A percentile compares a stretch with the other conserved stretches of the same genome.
These are phyloP conservation scores for Boletellus deceptivus DNA, from an alignment of 1,284 basidiomycete genomes.

Conservation along the genomic window DNA sequence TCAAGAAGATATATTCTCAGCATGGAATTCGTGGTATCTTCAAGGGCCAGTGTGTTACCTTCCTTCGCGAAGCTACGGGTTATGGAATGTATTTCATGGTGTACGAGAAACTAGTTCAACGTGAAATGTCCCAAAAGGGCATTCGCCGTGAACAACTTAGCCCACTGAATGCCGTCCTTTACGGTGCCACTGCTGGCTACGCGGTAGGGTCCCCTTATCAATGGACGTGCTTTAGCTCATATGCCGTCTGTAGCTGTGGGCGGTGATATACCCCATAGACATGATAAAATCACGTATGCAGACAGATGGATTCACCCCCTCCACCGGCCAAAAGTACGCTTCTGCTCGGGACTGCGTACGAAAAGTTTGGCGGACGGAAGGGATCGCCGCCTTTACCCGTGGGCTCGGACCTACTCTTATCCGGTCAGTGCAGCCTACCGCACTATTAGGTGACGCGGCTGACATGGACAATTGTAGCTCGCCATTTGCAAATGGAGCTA, in stretches of 20 bases:
- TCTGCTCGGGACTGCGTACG: constrained; percentile 81
- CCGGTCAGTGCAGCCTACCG: constrained; percentile 49
- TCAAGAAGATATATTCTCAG: constrained; percentile 72
- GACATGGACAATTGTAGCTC: constrained; percentile 47
- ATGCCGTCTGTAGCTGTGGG: constrained; percentile 62
- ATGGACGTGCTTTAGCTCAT: neutral
- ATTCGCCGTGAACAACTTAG: constrained; percentile 75
- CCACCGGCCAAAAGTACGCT: constrained; percentile 77
- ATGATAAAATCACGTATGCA: constrained; percentile 96
- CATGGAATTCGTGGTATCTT: constrained; percentile 85
- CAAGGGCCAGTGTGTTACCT: constrained; percentile 90
- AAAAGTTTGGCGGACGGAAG: constrained; percentile 81
- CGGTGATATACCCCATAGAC: constrained; percentile 88
- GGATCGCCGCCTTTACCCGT: constrained; percentile 82
- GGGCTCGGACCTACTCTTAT: constrained; percentile 91
- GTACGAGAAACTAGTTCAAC: constrained; percentile 91
- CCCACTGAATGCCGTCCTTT: constrained; percentile 75
- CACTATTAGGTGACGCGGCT: constrained; percentile 13
- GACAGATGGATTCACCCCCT: constrained; percentile 81
- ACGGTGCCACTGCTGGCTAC: constrained; percentile 85
- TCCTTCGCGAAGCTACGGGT: constrained; percentile 82
- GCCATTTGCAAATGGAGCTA: constrained; percentile 90
- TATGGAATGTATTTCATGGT: constrained; percentile 91
- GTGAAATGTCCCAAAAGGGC: constrained; percentile 70
- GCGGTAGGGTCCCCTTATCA: constrained; percentile 50